These are phyloP conservation scores for Melianthus villosus DNA, from an alignment of 441 rosid species.

Conservation along the genomic window DNA sequence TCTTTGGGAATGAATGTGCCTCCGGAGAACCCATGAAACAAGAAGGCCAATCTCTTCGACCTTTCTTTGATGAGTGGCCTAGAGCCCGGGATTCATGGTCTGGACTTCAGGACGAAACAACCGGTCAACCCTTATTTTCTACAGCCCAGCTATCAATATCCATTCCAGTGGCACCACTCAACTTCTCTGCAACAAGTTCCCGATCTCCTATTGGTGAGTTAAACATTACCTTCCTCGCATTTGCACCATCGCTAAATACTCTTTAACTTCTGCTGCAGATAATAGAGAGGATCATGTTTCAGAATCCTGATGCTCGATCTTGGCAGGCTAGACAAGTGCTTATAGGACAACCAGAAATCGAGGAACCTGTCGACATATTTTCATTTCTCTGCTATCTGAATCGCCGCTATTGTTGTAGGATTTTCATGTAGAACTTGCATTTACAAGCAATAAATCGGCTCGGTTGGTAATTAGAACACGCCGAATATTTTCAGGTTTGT, in stretches of 20 bases:
- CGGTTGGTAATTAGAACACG: too few species aligned
- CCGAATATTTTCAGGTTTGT: too few species aligned
- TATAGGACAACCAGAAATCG: too few species aligned
- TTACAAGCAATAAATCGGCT: too few species aligned
- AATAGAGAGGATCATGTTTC: not conserved
- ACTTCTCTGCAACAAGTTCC: slow-evolving; percentile 1
- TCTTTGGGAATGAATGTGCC: slow-evolving; percentile 14
- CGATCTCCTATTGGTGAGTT: not conserved
- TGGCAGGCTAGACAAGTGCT: too few species aligned
- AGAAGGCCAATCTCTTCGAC: slow-evolving; percentile 36
- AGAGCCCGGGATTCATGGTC: slow-evolving; percentile 29
- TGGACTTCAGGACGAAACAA: slow-evolving; percentile 30
- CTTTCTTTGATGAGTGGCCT: slow-evolving; percentile 52
- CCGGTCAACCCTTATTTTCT: slow-evolving; percentile 28
- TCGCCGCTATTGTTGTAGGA: too few species aligned
- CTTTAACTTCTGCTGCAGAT: not conserved
- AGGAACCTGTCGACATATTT: too few species aligned
- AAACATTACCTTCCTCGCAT: not conserved
- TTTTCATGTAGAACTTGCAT: too few species aligned
- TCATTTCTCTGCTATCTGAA: too few species aligned
- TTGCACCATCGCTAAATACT: not conserved
- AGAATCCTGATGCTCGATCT: too few species aligned
- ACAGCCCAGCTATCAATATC: not conserved
- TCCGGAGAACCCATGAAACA: slow-evolving; percentile 20
- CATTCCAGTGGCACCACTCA: not conserved